phyloP scores from a whole-genome alignment of 2,329 filamentous ascomycete genomes.

The Gremmenia infestans region DNA sequence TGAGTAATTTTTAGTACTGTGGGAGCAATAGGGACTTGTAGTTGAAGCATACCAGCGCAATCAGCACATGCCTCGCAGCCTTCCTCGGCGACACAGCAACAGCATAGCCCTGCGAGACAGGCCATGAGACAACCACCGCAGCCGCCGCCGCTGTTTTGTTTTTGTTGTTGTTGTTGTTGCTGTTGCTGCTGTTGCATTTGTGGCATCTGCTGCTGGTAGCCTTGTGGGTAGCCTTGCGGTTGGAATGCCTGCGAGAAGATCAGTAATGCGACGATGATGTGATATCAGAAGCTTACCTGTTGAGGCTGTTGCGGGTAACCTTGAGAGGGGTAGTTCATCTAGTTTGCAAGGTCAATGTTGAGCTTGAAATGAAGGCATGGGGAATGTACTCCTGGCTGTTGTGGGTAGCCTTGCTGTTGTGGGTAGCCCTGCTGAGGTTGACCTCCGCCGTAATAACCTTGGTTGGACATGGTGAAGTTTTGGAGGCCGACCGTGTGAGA shows the following conservation, averaged over 20 bases:
- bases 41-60: slow-evolving; percentile 30
- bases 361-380: no score
- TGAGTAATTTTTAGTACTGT: slow-evolving; percentile 11
- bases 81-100: slow-evolving; percentile 47
- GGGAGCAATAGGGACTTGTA: background rate
- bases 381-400: no score
- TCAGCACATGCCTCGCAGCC: slow-evolving; percentile 46
- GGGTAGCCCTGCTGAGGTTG: slow-evolving; percentile 19
- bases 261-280: background rate
- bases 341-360: no score
- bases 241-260: slow-evolving; percentile 7
- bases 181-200: slow-evolving; percentile 13
- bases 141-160: slow-evolving; percentile 35
- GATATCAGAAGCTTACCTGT: background rate
- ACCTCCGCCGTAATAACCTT: slow-evolving; percentile 34
- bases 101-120: slow-evolving; percentile 45
- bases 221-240: slow-evolving; percentile 10
- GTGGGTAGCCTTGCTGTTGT: slow-evolving; percentile 1
- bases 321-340: background rate
- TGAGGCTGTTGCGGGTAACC: slow-evolving; percentile 4
- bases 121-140: slow-evolving; percentile 41
- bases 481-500: no score
- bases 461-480: slow-evolving; percentile 25
- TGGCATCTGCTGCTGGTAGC: no score
- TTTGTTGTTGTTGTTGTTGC: slow-evolving; percentile 37